phyloP scores from a whole-genome alignment of 305 asterid species.

The Stenogyne calaminthoides region DNA sequence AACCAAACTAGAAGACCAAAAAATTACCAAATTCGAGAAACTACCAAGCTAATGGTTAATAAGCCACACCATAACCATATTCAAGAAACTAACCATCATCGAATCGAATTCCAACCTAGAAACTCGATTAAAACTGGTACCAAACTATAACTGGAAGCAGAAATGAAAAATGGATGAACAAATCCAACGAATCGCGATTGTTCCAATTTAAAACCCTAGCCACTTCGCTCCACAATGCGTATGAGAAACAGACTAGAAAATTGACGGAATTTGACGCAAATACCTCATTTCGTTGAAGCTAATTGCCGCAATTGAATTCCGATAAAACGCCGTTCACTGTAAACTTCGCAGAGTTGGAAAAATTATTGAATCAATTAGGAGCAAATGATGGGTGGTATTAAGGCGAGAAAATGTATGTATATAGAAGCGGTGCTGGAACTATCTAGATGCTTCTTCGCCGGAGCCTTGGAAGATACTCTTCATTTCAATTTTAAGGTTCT shows the following conservation, averaged over 20 bases:
- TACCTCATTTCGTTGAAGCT: constrained; percentile 30
- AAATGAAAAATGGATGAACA: background rate
- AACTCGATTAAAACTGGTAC: background rate
- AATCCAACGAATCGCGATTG: background rate
- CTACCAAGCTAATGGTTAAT: background rate
- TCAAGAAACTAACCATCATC: background rate
- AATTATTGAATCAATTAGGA: background rate
- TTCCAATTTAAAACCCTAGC: background rate
- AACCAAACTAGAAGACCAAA: background rate
- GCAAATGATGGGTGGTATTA: background rate
- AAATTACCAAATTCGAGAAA: background rate
- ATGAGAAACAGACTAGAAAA: background rate
- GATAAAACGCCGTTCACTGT: background rate
- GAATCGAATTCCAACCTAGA: background rate
- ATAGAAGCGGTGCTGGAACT: constrained; percentile 20
- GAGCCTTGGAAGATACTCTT: background rate
- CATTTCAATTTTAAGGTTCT: background rate
- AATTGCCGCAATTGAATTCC: background rate
- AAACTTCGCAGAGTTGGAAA: background rate
- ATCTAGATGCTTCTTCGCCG: constrained; percentile 38
- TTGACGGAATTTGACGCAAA: background rate
- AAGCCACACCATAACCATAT: background rate
- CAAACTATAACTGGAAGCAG: background rate
- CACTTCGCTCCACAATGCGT: background rate
- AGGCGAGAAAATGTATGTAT: background rate